Conservation (phyloP, 2,329 filamentous ascomycete genomes). For the Trichoderma sp. region DNA sequence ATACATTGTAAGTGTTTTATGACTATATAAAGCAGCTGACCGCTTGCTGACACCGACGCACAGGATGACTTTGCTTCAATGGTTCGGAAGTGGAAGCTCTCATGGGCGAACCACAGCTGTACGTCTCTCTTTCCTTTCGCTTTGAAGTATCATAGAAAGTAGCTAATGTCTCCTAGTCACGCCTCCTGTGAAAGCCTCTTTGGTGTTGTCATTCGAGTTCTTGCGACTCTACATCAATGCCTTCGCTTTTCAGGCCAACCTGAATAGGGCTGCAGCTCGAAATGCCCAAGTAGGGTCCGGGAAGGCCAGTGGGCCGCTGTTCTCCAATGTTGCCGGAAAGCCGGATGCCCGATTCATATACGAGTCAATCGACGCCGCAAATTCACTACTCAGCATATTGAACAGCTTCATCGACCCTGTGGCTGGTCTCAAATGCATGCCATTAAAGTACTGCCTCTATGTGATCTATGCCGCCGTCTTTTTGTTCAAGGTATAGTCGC, state of each 20-base stretch:
- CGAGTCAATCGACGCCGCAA: background rate
- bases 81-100: slow-evolving; percentile 2
- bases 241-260: background rate
- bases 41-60: background rate
- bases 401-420: background rate
- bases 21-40: background rate
- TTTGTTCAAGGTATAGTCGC: background rate
- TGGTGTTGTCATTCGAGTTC: background rate
- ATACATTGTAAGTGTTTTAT: background rate
- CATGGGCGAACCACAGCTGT: background rate
- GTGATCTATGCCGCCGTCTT: background rate
- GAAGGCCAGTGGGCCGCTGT: background rate
- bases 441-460: background rate
- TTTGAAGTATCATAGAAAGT: background rate
- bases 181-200: background rate
- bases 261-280: background rate
- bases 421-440: background rate
- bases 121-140: background rate
- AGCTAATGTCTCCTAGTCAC: background rate
- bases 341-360: background rate
- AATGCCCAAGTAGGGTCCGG: background rate
- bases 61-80: slow-evolving; percentile 1
- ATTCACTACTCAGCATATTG: background rate
- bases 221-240: background rate
- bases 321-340: background rate